Conservation (phyloP, 306 rosid genomes). For the Rosa persica region DNA sequence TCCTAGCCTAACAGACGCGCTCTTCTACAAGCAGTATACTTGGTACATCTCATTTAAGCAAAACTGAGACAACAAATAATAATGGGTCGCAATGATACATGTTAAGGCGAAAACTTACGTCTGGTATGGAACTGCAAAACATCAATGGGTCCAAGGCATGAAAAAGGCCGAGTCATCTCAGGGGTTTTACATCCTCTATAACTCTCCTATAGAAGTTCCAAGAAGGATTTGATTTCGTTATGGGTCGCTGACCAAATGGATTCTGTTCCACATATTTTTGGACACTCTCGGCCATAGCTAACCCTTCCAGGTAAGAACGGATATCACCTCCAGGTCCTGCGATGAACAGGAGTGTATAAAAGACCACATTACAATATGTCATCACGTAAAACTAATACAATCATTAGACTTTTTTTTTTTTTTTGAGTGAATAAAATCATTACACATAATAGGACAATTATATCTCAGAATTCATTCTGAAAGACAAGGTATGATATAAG, state of each 20-base stretch:
- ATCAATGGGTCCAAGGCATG: neutral
- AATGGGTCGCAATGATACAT: neutral
- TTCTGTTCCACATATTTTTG: conserved; percentile 54
- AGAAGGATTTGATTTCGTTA: conserved; percentile 46
- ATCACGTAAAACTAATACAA: neutral
- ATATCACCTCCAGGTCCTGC: conserved; percentile 79
- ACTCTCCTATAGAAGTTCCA: conserved; percentile 57
- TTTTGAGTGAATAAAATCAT: neutral
- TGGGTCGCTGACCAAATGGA: conserved; percentile 75
- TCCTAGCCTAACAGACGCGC: neutral
- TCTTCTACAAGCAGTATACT: neutral
- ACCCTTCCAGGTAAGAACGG: conserved; percentile 57
- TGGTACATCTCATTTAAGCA: neutral
- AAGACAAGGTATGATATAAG: neutral
- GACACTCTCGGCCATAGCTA: conserved; percentile 61
- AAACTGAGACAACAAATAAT: neutral
- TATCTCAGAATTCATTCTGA: too few species aligned
- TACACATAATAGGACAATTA: neutral
- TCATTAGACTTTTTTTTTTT: neutral
- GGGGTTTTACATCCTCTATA: conserved; percentile 4
- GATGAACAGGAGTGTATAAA: conserved; percentile 5
- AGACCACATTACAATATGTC: neutral
- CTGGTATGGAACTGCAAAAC: neutral
- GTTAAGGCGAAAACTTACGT: neutral
- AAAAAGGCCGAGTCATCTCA: neutral